These are phyloP conservation scores for Mucor velutinosus DNA, from an alignment of 371 early-diverging fungal genomes.

Conservation along the genomic window DNA sequence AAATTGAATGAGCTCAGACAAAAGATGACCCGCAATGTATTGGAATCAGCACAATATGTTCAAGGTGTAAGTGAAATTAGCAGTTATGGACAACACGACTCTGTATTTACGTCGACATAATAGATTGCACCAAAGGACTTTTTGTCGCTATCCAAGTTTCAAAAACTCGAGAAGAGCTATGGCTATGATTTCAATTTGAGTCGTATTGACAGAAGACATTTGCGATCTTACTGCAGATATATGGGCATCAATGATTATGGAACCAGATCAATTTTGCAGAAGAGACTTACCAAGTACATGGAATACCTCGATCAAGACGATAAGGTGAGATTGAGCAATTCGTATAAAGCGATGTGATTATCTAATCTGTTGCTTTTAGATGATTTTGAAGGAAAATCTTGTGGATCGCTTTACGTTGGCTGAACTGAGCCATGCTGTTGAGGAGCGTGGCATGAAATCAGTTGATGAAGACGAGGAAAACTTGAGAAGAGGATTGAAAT, in stretches of 20 bases:
- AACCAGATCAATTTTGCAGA: constrained; percentile 53
- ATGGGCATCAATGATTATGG: constrained; percentile 62
- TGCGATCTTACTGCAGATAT: constrained; percentile 59
- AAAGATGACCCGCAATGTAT: constrained; percentile 52
- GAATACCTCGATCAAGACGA: constrained; percentile 58
- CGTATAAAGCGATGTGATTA: not conserved
- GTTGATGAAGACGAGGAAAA: constrained; percentile 48
- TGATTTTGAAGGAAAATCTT: constrained; percentile 47
- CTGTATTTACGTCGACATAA: not conserved
- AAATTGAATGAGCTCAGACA: constrained; percentile 60
- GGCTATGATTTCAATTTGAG: constrained; percentile 53
- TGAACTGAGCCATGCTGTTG: constrained; percentile 57
- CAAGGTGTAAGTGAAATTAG: constrained; percentile 31
- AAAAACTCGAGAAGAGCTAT: constrained; percentile 48
- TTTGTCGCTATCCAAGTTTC: constrained; percentile 46
- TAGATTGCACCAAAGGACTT: constrained; percentile 59
- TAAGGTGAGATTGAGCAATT: constrained; percentile 28
- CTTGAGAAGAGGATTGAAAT: constrained; percentile 54
- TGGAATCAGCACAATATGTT: constrained; percentile 34
- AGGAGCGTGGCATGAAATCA: constrained; percentile 71
- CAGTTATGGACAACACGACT: not conserved
- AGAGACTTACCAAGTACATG: constrained; percentile 57
- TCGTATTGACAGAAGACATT: constrained; percentile 53
- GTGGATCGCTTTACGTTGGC: constrained; percentile 41
- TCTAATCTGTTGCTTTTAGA: constrained; percentile 22